phyloP scores from a whole-genome alignment of 164 flowering plant species.

The Cinnamomum micranthum region DNA sequence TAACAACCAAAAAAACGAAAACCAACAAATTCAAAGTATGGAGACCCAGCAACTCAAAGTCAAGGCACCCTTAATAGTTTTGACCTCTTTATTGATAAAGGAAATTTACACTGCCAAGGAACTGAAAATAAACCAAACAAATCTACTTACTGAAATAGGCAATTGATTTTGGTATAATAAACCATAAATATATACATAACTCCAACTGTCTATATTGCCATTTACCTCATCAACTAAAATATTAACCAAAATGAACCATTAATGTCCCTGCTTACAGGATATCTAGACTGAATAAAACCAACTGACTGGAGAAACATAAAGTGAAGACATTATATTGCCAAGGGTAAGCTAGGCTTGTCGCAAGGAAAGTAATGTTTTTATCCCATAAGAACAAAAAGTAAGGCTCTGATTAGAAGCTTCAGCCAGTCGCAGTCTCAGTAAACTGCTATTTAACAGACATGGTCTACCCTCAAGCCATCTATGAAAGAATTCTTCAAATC shows the following conservation, averaged over 20 bases:
- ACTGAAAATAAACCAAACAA: background rate
- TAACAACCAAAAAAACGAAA: background rate
- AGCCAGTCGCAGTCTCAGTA: background rate
- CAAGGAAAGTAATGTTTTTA: background rate
- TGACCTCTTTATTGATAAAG: background rate
- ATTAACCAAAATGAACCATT: too few species aligned
- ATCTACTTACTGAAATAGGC: background rate
- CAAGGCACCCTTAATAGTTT: too few species aligned
- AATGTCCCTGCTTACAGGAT: background rate
- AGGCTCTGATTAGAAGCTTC: background rate
- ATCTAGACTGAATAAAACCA: background rate
- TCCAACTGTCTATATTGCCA: background rate
- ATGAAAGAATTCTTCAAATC: constrained; percentile 25
- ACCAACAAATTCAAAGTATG: background rate
- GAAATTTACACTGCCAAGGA: background rate
- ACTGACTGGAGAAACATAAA: background rate
- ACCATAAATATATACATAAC: background rate
- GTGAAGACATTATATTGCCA: background rate
- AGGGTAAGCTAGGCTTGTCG: background rate
- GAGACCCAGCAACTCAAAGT: too few species aligned
- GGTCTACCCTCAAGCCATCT: constrained; percentile 7
- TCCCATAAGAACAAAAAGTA: background rate
- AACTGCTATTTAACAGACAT: background rate
- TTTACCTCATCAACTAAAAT: background rate
- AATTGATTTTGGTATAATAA: background rate